Evolutionary conservation across 1,284 basidiomycete species (phyloP).

Genomic region (Wallemia hederae): DNA sequence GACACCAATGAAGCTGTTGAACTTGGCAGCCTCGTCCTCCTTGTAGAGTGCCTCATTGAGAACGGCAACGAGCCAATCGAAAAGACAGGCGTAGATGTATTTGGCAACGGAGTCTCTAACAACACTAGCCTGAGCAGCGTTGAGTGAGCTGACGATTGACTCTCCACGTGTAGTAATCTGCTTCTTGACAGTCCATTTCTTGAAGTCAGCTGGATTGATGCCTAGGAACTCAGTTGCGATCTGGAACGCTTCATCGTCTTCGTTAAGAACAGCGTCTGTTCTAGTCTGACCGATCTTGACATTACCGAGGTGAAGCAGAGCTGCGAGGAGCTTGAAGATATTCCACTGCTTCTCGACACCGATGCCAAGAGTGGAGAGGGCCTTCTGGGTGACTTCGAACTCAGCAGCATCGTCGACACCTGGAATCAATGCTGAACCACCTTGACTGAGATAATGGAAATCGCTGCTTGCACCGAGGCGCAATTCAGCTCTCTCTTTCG

Average conservation of each 20-base stretch:
- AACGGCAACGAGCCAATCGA: constrained; percentile 93
- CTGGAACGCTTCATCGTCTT: constrained; percentile 50
- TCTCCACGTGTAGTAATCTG: constrained; percentile 82
- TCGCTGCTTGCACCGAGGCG: constrained; percentile 56
- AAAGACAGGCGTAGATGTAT: constrained; percentile 93
- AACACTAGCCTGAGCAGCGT: constrained; percentile 66
- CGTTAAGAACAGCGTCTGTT: constrained; percentile 56
- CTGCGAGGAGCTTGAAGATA: constrained; percentile 77
- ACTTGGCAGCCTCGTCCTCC: constrained; percentile 53
- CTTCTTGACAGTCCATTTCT: constrained; percentile 96
- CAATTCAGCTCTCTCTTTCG: constrained; percentile 81
- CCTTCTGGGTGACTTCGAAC: constrained; percentile 73
- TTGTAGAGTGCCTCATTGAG: constrained; percentile 88
- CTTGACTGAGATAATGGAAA: constrained; percentile 81
- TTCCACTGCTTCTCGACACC: constrained; percentile 94
- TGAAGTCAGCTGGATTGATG: constrained; percentile 73
- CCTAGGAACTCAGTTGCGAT: constrained; percentile 70
- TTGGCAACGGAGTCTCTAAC: constrained; percentile 92
- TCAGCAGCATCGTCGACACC: constrained; percentile 92
- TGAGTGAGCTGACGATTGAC: constrained; percentile 72
- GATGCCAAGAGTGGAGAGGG: constrained; percentile 85
- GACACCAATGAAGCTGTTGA: constrained; percentile 96
- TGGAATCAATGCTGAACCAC: constrained; percentile 50
- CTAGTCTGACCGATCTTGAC: constrained; percentile 60
- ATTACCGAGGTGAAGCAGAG: constrained; percentile 85